A percentile compares a stretch with the other conserved stretches of the same genome.
Conservation (phyloP, 2,329 filamentous ascomycete genomes). For the Fusarium torreyae region DNA sequence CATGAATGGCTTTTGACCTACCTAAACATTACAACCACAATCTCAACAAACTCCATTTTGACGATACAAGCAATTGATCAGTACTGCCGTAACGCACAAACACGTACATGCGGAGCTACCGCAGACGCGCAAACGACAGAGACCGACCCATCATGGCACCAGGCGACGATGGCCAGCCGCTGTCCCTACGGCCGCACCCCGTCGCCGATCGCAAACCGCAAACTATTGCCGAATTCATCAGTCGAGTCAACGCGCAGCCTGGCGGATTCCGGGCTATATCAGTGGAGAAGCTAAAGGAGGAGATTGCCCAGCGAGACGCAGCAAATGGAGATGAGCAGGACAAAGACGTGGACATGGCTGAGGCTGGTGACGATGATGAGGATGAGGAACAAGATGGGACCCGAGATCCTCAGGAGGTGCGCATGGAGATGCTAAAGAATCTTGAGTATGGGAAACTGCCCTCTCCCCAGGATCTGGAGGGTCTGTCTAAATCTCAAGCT, state of each 20-base stretch:
- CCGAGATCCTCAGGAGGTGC: conserved; percentile 64
- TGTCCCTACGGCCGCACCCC: conserved; percentile 62
- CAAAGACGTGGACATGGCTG: conserved; percentile 63
- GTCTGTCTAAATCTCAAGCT: neutral
- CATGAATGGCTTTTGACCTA: neutral
- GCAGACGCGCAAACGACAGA: neutral
- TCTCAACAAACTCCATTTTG: conserved; percentile 11
- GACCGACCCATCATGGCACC: conserved; percentile 49
- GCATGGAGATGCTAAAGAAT: conserved; percentile 71
- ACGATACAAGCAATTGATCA: conserved; percentile 5
- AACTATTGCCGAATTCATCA: conserved; percentile 80
- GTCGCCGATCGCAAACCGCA: conserved; percentile 70
- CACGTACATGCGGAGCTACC: neutral
- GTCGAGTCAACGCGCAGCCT: conserved; percentile 82
- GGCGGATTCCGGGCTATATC: conserved; percentile 87
- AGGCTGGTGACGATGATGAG: conserved; percentile 61
- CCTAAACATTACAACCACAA: conserved; percentile 11
- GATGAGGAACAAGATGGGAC: conserved; percentile 59
- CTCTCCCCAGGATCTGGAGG: neutral
- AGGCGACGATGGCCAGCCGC: conserved; percentile 53
- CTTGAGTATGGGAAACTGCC: conserved; percentile 66
- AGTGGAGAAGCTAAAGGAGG: conserved; percentile 78
- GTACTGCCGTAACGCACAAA: neutral
- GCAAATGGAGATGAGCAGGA: conserved; percentile 61
- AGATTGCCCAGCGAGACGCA: conserved; percentile 68